Evolutionary conservation across 192 early-diverging fungal genomes (phyloP), one percentile per base, ranked within the genome.

Genomic region (Chytriomyces hyalinus): DNA sequence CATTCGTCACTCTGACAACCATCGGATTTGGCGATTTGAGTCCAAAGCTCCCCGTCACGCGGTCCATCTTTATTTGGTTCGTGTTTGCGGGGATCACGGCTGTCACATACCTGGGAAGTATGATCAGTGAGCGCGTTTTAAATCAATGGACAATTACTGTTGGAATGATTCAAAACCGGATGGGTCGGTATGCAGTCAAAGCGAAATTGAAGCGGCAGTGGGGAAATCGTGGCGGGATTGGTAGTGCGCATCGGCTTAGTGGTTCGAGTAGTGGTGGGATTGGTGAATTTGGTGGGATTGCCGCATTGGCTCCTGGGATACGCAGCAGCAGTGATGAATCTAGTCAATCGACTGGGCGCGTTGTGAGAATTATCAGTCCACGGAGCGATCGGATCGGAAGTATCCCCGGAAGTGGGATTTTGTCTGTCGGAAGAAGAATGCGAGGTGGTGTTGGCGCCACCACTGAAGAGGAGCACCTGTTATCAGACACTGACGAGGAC

Each of bases 161-260:
- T 36, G 73, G 70, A 26, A 66, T 70, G 48, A 88, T 88, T 71
- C 82, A 80, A 66, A 70, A 80, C n/a, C 78, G 87, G 6, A 80
- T 88, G 51, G 87, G 82, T 28, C 78, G 87, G 48, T 88, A 88
- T 70, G 87, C 87, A 76, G 57, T 73, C 24, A 88, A 88, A 51
- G 87, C 85, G 17, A 44, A 66, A 60, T 48, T 83, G 49, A 88
- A 88, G 80, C 74, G 80, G 57, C 61, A 69, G 13, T 62, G 78
- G 63, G 62, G 78, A 9, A 45, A 28, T 49, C 22, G 47, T 36
- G 4, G 36, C 48, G 49, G 50, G 15, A 6, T 48, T 24, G 28
- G 17, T 53, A 46, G 49, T 20, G 67, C 28, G 22, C 9, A 26
- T 50, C 10, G 61, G 8, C n/a, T 11, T 43, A 15, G 48, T 51